Evolutionary conservation across 345 rosid genomes (phyloP).

Genomic region (Citrus maxima): DNA sequence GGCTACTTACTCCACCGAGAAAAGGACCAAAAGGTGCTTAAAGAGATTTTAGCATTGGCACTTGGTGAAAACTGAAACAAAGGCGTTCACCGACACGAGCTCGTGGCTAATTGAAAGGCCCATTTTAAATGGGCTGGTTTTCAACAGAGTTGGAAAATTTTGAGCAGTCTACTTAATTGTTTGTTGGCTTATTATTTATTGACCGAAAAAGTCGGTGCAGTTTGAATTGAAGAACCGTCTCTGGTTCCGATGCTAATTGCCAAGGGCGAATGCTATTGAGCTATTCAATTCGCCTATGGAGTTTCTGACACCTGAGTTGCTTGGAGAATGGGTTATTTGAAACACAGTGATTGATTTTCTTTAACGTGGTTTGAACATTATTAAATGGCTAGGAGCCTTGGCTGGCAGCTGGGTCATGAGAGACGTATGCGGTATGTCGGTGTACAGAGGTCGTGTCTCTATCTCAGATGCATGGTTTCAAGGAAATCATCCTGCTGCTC

Average conservation of each 20-base stretch:
- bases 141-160: background rate
- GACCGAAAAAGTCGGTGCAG: background rate
- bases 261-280: too few species aligned
- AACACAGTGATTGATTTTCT: background rate
- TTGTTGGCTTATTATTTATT: background rate
- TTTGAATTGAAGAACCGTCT: background rate
- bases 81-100: conserved; percentile 11
- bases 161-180: background rate
- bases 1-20: too few species aligned
- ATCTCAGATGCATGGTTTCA: background rate
- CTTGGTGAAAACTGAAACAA: background rate
- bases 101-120: background rate
- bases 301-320: conserved; percentile 1
- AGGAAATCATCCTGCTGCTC: background rate
- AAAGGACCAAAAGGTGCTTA: background rate
- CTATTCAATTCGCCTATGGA: background rate
- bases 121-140: background rate
- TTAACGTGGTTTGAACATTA: background rate
- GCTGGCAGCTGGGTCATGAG: background rate
- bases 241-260: background rate
- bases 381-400: too few species aligned
- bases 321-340: background rate
- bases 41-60: background rate
- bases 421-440: too few species aligned
- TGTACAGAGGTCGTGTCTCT: background rate